Conservation (phyloP, 345 rosid genomes). For the Melaleuca alternifolia region DNA sequence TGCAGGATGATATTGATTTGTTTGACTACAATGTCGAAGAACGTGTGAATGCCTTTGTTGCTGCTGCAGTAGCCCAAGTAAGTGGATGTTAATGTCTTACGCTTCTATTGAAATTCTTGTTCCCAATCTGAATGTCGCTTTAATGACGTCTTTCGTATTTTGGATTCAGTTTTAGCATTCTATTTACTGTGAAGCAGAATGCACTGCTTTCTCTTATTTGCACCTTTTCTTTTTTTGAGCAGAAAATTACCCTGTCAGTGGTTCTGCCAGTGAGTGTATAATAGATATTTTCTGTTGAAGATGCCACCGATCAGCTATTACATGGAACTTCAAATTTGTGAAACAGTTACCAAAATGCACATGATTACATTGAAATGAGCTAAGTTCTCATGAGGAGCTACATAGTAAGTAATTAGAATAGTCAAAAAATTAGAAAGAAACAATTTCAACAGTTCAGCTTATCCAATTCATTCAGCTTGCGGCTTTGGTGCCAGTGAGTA, state of each 20-base stretch:
- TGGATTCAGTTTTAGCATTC: neutral
- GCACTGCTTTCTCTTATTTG: neutral
- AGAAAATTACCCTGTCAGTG: neutral
- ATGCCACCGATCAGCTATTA: neutral
- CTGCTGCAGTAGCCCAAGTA: constrained; percentile 93
- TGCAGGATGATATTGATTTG: constrained; percentile 67
- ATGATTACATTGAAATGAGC: neutral
- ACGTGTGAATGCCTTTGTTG: constrained; percentile 82
- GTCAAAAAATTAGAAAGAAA: neutral
- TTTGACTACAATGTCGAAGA: constrained; percentile 97
- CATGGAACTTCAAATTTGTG: neutral
- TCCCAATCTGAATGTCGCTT: neutral
- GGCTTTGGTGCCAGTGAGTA: neutral
- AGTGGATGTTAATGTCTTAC: neutral
- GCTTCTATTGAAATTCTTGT: neutral
- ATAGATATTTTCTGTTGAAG: neutral
- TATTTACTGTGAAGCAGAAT: neutral
- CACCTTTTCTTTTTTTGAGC: neutral
- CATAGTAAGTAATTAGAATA: neutral
- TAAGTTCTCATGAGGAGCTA: neutral
- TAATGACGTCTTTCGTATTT: neutral
- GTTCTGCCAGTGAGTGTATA: neutral
- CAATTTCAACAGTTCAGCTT: neutral
- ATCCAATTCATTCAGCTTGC: neutral
- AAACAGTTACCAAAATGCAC: neutral